These are phyloP conservation scores for Cicer arietinum DNA, from an alignment of 306 rosid species.

Conservation along the genomic window DNA sequence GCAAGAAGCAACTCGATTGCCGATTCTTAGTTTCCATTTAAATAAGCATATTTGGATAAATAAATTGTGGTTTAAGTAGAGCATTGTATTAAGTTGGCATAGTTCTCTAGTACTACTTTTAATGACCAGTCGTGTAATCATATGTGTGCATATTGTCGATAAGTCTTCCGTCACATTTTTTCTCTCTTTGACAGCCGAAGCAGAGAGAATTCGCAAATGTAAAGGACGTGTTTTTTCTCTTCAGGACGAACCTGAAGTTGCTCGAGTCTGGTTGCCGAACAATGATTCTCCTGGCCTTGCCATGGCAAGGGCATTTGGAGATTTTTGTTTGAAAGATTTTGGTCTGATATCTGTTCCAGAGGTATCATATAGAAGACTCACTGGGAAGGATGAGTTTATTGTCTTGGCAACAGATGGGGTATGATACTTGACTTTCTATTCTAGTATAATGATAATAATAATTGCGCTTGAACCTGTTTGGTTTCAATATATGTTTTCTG, in stretches of 20 bases:
- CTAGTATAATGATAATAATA: not conserved
- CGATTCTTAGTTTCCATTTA: constrained; percentile 2
- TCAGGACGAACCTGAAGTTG: constrained; percentile 95
- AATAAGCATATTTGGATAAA: not conserved
- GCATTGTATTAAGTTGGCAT: not conserved
- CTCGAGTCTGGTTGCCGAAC: constrained; percentile 96
- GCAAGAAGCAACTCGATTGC: not conserved
- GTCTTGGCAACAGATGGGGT: constrained; percentile 99
- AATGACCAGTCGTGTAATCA: constrained; percentile 1
- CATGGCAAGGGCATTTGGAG: constrained; percentile 99
- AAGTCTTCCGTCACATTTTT: constrained; percentile 19
- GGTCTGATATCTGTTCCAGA: constrained; percentile 98
- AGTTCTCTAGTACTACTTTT: not conserved
- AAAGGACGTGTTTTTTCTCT: constrained; percentile 97
- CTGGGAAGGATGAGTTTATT: constrained; percentile 78
- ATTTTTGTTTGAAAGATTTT: constrained; percentile 96
- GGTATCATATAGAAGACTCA: constrained; percentile 67
- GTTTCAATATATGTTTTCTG: not conserved
- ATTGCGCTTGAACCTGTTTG: not conserved
- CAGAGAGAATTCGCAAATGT: constrained; percentile 87
- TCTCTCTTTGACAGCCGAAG: constrained; percentile 70
- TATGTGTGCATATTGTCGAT: not conserved
- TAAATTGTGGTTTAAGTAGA: not conserved
- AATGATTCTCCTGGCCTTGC: constrained; percentile 97
- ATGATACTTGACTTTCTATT: constrained; percentile 33